Conservation (phyloP, 2,329 filamentous ascomycete genomes). For the Fusarium vanettenii region DNA sequence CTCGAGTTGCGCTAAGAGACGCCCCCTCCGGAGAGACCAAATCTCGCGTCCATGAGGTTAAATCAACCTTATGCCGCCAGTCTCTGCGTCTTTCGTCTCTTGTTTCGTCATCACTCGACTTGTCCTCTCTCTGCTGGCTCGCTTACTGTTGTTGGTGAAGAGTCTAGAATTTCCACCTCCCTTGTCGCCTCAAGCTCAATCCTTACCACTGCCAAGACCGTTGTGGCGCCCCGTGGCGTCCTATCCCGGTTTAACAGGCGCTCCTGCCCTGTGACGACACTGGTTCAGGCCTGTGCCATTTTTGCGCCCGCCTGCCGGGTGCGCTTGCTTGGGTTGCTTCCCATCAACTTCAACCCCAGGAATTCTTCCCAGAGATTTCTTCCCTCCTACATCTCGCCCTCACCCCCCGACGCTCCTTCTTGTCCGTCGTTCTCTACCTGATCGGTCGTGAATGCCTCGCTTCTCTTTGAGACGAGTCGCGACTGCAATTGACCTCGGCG, state of each 20-base stretch:
- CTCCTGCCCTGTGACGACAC: conserved; percentile 45
- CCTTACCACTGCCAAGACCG: conserved; percentile 23
- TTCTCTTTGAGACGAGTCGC: conserved; percentile 15
- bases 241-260: conserved; percentile 25
- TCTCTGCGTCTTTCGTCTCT: not conserved
- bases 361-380: not conserved
- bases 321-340: not conserved
- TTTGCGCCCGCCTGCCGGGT: conserved; percentile 16
- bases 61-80: conserved; percentile 18
- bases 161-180: not conserved
- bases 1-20: conserved; percentile 20
- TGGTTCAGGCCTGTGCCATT: conserved; percentile 39
- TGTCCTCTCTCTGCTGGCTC: not conserved
- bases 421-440: conserved; percentile 1
- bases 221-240: conserved; percentile 39
- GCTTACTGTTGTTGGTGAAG: not conserved
- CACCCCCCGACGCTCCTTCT: not conserved
- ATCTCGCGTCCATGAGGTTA: conserved; percentile 27
- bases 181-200: not conserved
- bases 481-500: conserved; percentile 38
- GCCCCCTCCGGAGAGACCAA: conserved; percentile 15
- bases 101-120: not conserved
- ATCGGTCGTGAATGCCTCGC: conserved; percentile 11
- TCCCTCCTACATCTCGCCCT: not conserved
- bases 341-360: conserved; percentile 8